Evolutionary conservation across 179 eudicot genomes (phyloP).

Genomic region (Spinacia oleracea): DNA sequence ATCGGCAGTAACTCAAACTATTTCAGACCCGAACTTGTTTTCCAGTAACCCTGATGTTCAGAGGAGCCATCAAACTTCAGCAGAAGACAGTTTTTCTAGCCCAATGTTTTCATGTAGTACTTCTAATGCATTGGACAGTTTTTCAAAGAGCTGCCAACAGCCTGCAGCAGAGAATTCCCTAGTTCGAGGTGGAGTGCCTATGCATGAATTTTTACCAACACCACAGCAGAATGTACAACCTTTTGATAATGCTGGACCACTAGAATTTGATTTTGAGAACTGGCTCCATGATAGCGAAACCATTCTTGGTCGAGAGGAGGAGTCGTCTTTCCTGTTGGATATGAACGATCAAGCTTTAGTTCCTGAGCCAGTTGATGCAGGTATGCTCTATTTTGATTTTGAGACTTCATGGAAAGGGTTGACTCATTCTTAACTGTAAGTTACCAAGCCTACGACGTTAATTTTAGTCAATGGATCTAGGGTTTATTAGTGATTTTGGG

Average conservation of each 20-base stretch:
- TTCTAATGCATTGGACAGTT: constrained; percentile 16
- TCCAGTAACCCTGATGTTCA: constrained; percentile 7
- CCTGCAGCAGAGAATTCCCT: constrained; percentile 25
- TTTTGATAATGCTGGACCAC: constrained; percentile 6
- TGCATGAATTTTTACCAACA: constrained; percentile 13
- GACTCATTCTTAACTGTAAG: constrained; percentile 22
- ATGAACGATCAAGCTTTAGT: constrained; percentile 32
- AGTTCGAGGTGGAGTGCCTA: constrained; percentile 14
- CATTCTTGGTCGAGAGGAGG: constrained; percentile 17
- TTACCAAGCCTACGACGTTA: neutral
- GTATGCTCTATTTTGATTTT: constrained; percentile 44
- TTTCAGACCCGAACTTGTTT: constrained; percentile 13
- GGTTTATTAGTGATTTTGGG: constrained; percentile 13
- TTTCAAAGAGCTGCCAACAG: constrained; percentile 22
- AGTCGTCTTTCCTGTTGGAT: constrained; percentile 22
- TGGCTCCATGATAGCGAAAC: constrained; percentile 33
- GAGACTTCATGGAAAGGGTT: constrained; percentile 41
- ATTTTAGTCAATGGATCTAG: constrained; percentile 14
- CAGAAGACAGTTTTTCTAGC: constrained; percentile 3
- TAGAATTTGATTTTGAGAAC: constrained; percentile 30
- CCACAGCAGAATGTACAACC: constrained; percentile 21
- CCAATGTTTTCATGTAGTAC: constrained; percentile 7
- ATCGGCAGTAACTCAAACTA: constrained; percentile 22
- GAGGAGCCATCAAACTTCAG: constrained; percentile 13
- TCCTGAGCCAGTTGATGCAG: constrained; percentile 41